Evolutionary conservation across 148 eudicot species (phyloP).

Genomic region (Camellia sinensis): DNA sequence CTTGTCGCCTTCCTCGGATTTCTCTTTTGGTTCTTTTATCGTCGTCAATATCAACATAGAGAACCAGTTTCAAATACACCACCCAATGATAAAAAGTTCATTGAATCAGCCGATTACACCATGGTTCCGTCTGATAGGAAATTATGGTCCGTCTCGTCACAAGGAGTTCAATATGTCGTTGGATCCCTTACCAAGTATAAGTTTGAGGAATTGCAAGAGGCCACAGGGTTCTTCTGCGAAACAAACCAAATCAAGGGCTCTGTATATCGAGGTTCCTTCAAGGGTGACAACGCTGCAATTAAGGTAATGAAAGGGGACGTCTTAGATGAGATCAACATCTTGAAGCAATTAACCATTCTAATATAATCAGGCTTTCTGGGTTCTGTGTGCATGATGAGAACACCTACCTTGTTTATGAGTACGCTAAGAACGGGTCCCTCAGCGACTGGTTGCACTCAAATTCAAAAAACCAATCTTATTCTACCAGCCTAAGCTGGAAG

Average conservation of each 20-base stretch:
- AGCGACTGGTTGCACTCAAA: constrained; percentile 38
- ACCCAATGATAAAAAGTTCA: constrained; percentile 2
- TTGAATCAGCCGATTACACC: constrained; percentile 19
- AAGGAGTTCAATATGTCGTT: constrained; percentile 46
- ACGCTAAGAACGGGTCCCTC: constrained; percentile 64
- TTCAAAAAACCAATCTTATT: constrained; percentile 14
- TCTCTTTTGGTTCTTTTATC: constrained; percentile 34
- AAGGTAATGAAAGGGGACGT: constrained; percentile 70
- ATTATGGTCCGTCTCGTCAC: constrained; percentile 45
- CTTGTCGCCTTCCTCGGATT: constrained; percentile 19
- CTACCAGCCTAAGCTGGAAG: constrained; percentile 50
- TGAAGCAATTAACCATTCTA: constrained; percentile 73
- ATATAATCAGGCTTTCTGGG: constrained; percentile 65
- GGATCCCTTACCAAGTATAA: constrained; percentile 59
- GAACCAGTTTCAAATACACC: background rate
- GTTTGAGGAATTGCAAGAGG: constrained; percentile 49
- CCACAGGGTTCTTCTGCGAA: constrained; percentile 53
- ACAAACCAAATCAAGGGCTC: constrained; percentile 55
- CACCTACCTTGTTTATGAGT: constrained; percentile 73
- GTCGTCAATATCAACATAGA: constrained; percentile 11
- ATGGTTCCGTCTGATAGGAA: constrained; percentile 24
- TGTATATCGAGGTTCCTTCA: constrained; percentile 51
- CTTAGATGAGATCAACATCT: constrained; percentile 53
- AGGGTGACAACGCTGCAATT: constrained; percentile 64
- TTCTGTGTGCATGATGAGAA: constrained; percentile 61